A percentile compares a stretch with the other conserved stretches of the same genome.
phyloP scores from a whole-genome alignment of 1,284 basidiomycete species.

The Sporisorium graminicola region DNA sequence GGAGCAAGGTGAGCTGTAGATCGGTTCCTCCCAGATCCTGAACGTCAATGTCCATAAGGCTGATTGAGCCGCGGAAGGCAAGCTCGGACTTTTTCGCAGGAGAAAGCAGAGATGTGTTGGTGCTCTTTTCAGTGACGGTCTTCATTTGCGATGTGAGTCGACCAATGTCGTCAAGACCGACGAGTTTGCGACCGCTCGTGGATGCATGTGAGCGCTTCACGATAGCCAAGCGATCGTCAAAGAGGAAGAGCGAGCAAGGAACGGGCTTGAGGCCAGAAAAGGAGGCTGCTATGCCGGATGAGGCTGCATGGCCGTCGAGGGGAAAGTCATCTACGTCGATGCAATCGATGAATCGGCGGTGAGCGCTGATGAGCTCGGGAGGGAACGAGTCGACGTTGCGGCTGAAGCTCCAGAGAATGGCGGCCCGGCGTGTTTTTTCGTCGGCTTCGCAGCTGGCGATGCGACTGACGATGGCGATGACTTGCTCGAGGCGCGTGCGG shows the following conservation, averaged over 20 bases:
- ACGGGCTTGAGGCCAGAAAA: constrained; percentile 70
- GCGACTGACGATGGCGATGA: constrained; percentile 85
- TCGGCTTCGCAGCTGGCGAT: constrained; percentile 94
- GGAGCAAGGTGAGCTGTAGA: constrained; percentile 77
- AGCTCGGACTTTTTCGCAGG: constrained; percentile 80
- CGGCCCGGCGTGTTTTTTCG: constrained; percentile 87
- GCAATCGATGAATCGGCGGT: constrained; percentile 88
- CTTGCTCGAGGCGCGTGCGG: constrained; percentile 79
- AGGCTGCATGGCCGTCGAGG: constrained; percentile 28
- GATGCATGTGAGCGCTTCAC: constrained; percentile 84
- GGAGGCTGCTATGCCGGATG: constrained; percentile 25
- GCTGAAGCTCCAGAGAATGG: constrained; percentile 87
- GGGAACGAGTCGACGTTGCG: constrained; percentile 92
- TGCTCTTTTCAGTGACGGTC: constrained; percentile 67
- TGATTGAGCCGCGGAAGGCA: constrained; percentile 86
- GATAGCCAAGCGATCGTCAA: constrained; percentile 93
- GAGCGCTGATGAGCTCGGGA: constrained; percentile 73
- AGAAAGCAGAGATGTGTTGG: constrained; percentile 60
- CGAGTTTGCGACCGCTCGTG: constrained; percentile 79
- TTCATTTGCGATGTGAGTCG: constrained; percentile 74
- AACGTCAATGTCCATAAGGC: constrained; percentile 84
- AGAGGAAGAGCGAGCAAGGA: constrained; percentile 90
- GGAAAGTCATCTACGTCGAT: constrained; percentile 88
- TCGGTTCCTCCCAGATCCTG: constrained; percentile 73
- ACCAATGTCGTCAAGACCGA: constrained; percentile 87